phyloP scores from a whole-genome alignment of 2,329 filamentous ascomycete genomes.

The Zymoseptoria brevis region DNA sequence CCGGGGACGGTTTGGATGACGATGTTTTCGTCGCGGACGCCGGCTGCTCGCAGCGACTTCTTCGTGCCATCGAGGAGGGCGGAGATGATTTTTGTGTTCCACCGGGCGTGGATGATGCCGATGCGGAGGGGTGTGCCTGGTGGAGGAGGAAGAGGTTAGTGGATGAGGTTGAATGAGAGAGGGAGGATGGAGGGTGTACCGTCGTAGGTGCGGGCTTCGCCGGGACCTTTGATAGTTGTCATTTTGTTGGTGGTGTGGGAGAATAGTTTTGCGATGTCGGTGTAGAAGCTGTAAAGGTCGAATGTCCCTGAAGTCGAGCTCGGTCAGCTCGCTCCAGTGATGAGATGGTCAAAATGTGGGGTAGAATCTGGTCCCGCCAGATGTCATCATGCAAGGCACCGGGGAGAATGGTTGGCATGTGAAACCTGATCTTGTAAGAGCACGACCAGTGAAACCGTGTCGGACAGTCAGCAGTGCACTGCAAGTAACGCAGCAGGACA shows the following conservation, averaged over 20 bases:
- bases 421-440: neutral
- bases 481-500: neutral
- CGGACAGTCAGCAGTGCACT: neutral
- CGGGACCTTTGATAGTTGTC: conserved; percentile 56
- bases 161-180: neutral
- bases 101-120: conserved; percentile 91
- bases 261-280: neutral
- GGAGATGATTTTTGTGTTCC: conserved; percentile 85
- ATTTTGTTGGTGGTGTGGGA: conserved; percentile 27
- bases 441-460: neutral
- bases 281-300: neutral
- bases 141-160: conserved; percentile 2
- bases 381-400: neutral
- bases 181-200: conserved; percentile 34
- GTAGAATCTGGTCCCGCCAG: neutral
- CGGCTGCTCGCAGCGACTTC: conserved; percentile 66
- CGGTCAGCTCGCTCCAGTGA: neutral
- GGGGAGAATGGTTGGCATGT: neutral
- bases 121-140: conserved; percentile 62
- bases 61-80: conserved; percentile 74
- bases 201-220: conserved; percentile 49
- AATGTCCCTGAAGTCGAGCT: neutral
- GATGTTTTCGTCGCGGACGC: conserved; percentile 83
- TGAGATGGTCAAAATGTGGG: neutral
- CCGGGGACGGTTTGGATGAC: conserved; percentile 84